Conservation (phyloP, 2,329 filamentous ascomycete genomes). For the Pseudogymnoascus sp. region DNA sequence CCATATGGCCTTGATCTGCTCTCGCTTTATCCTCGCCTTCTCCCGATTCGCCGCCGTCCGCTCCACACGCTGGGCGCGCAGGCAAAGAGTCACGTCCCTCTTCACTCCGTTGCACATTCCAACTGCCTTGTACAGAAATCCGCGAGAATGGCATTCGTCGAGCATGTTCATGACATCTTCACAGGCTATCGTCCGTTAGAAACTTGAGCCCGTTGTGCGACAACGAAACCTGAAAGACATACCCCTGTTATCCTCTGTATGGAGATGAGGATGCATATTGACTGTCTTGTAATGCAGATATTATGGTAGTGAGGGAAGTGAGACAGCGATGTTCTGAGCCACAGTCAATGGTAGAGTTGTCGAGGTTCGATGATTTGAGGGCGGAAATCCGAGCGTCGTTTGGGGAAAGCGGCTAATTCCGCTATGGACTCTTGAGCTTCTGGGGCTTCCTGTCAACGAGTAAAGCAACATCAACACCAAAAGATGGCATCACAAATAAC, state of each 20-base stretch:
- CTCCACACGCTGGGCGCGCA: slow-evolving; percentile 71
- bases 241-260: slow-evolving; percentile 89
- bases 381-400: background rate
- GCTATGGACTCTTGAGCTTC: background rate
- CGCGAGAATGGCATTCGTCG: slow-evolving; percentile 87
- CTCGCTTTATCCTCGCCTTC: slow-evolving; percentile 58
- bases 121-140: slow-evolving; percentile 84
- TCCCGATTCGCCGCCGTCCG: slow-evolving; percentile 70
- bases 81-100: slow-evolving; percentile 72
- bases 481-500: slow-evolving; percentile 26
- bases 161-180: slow-evolving; percentile 89
- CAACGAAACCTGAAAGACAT: slow-evolving; percentile 23
- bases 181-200: slow-evolving; percentile 55
- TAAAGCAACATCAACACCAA: slow-evolving; percentile 7
- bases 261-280: slow-evolving; percentile 93
- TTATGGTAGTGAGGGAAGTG: background rate
- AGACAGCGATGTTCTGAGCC: background rate
- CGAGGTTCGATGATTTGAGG: background rate
- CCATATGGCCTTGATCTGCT: slow-evolving; percentile 70
- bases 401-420: slow-evolving; percentile 1
- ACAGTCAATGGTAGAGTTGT: background rate
- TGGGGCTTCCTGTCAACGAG: background rate
- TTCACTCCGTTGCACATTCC: slow-evolving; percentile 89
- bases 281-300: slow-evolving; percentile 9
- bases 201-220: slow-evolving; percentile 7